Evolutionary conservation across 2,329 filamentous ascomycete species (phyloP), one percentile per base, ranked within the genome.

Genomic region (Penicillium brasilianum): DNA sequence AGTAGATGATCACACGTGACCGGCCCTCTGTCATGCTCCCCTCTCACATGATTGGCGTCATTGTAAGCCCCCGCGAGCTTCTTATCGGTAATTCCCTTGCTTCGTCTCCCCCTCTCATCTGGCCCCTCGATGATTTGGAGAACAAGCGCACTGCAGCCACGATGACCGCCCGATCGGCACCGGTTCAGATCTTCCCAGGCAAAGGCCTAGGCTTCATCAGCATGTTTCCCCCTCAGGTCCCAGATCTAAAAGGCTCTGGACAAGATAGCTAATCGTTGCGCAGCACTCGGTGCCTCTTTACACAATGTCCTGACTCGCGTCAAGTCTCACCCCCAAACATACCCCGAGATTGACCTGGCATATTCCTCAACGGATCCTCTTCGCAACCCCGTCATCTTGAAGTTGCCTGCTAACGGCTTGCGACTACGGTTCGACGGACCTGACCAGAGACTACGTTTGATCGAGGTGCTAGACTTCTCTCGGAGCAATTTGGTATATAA

Each of bases 341-440:
- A 94, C 78, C 91, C 92, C 3, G 89, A 89, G 69, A 88, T 98
- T 74, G 89, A 97, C 69, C 82, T 97, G 36, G 84, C 88, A 48
- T 96, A 95, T 78, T 92, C 92, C 30, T 84, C 88, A n/a, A 81
- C 86, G 16, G 81, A 87, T 13, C 94, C 95, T 3, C 84, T 97
- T 36, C 83, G 83, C 34, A 86, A 91, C 30, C 91, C 93, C 0
- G 85, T 97, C 18, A 82, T 91, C 46, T 78, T 98, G 58, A 84
- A 84, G 18, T 85, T 99, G 4, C 91, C 93, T 0, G 85, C 87
- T 3, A 99, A 98, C 78, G 95, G 95, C 30, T 77, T 99, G 32
- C 90, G 94, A 13, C 81, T 99, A 56, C 92, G 92, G 44, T 99
- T 99, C 73, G 95, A 99, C 74, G 95, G 93, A 0, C 88, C 91